Evolutionary conservation across 352 stramenopile genomes (phyloP), one percentile per base, ranked within the genome.

Genomic region (Stramenopiles sp.): DNA sequence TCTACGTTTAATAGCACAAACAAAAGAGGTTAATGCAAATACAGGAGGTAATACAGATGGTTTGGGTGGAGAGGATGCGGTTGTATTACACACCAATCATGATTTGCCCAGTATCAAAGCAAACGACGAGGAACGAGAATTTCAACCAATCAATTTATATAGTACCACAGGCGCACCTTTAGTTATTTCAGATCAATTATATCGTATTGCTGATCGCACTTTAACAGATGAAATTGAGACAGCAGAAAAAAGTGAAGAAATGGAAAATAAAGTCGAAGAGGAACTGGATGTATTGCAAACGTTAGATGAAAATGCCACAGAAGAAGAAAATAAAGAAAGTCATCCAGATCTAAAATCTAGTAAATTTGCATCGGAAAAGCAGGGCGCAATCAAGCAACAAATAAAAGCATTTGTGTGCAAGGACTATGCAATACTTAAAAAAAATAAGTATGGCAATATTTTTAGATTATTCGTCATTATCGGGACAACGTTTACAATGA

Each of bases 1-100:
- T 14, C 84, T 99, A 0, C 89, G 94, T 67, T 93, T 98, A 80
- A 93, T 91, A 55, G 39, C 39, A 55, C 39, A 55, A 55, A 55
- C 39, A 55, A 55, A 55, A 55, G 4, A 55, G 39, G 39, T 55
- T 14, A 55, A 55, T 55, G 39, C 39, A 55, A 55, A 55, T 55
- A 55, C 39, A 14, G 39, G 39, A 55, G 39, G 39, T 14, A 55
- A 55, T 55, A 55, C 39, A 14, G 39, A 55, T 14, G 39, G 39
- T 55, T 55, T 55, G 39, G 39, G 39, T 55, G 39, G 39, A 55
- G 39, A 55, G 14, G 39, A 55, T 14, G 39, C 39, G 14, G 39
- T 55, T 55, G 39, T 55, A 55, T 55, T 55, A 55, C 39, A 55
- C 4, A 55, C 4, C 14, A 14, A 55, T 55, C 14, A 4, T 55